Conservation (phyloP, 2,329 filamentous ascomycete species). For the Calonectria multiphialidica region DNA sequence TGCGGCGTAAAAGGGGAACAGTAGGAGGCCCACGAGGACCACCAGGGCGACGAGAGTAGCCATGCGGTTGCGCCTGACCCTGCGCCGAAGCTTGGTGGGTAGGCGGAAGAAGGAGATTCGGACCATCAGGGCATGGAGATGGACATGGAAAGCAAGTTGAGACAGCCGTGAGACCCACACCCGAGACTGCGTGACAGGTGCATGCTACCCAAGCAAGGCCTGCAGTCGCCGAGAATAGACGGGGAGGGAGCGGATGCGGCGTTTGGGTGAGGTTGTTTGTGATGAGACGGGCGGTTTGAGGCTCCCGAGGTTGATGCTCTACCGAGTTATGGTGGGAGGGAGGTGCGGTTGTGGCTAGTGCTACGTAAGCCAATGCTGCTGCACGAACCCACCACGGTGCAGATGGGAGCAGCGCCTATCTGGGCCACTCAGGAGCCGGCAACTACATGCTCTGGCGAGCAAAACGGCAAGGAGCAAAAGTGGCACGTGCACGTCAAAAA, state of each 20-base stretch:
- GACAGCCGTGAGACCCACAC: constrained; percentile 36
- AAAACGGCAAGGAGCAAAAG: background rate
- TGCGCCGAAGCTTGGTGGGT: constrained; percentile 68
- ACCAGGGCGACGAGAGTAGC: constrained; percentile 61
- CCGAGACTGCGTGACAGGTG: constrained; percentile 31
- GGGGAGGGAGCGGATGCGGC: constrained; percentile 15
- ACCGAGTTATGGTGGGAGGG: background rate
- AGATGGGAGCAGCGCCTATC: constrained; percentile 30
- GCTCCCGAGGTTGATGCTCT: background rate
- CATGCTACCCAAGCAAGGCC: constrained; percentile 37
- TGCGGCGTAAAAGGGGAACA: constrained; percentile 58
- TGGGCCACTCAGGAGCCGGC: constrained; percentile 28
- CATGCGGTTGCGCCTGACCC: constrained; percentile 70
- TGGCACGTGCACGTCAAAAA: constrained; percentile 6
- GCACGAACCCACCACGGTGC: constrained; percentile 20
- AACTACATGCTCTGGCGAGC: background rate
- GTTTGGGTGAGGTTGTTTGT: background rate
- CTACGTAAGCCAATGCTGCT: constrained; percentile 19
- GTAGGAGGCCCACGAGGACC: constrained; percentile 49
- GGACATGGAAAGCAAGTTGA: constrained; percentile 17
- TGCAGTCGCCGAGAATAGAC: constrained; percentile 6
- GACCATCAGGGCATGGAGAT: constrained; percentile 47
- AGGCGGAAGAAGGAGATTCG: constrained; percentile 64
- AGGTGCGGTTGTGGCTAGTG: constrained; percentile 20
- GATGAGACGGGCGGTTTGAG: background rate